A percentile compares a stretch with the other conserved stretches of the same genome.
Conservation (phyloP, 139 green algal genomes). For the Auxenochlorella pyrenoidosa region DNA sequence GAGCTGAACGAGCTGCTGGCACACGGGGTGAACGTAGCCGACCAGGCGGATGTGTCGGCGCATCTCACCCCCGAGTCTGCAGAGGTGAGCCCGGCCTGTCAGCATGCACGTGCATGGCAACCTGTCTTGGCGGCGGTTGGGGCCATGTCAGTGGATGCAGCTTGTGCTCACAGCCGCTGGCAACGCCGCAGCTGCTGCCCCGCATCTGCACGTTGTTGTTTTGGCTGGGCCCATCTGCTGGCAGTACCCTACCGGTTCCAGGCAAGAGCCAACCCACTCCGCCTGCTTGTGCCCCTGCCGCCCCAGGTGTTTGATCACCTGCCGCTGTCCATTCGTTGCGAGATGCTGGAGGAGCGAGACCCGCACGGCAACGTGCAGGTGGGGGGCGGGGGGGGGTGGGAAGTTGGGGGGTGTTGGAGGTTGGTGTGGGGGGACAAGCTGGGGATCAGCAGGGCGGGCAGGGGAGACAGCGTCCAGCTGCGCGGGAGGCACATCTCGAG, state of each 20-base stretch:
- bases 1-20: conserved; percentile 63
- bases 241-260: too few species aligned
- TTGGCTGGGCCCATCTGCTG: too few species aligned
- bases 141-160: neutral
- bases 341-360: conserved; percentile 72
- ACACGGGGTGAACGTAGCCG: neutral
- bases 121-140: neutral
- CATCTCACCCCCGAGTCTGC: conserved; percentile 23
- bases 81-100: neutral
- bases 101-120: neutral
- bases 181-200: too few species aligned
- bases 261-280: neutral
- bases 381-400: neutral
- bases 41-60: neutral
- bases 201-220: too few species aligned
- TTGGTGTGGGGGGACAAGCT: neutral
- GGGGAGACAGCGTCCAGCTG: too few species aligned
- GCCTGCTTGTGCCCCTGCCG: neutral
- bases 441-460: too few species aligned
- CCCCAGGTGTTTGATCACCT: conserved; percentile 51
- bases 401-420: neutral
- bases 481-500: too few species aligned
- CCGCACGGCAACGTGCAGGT: conserved; percentile 77
- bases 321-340: conserved; percentile 46
- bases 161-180: too few species aligned